Conservation (phyloP, 257 asterid species). For the Orobanche coerulescens region DNA sequence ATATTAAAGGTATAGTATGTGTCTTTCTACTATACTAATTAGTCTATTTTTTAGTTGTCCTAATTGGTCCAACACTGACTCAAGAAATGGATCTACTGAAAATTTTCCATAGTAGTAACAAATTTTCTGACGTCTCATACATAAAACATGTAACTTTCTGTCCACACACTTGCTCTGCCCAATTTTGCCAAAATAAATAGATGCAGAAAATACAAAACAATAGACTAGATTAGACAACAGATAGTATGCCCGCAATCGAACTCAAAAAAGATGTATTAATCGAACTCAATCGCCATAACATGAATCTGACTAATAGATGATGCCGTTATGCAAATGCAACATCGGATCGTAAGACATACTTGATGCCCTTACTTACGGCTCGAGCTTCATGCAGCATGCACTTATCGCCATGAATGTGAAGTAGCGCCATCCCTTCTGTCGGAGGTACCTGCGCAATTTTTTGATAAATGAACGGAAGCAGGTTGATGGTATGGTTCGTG, state of each 20-base stretch:
- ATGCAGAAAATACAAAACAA: not conserved
- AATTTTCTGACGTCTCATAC: too few species aligned
- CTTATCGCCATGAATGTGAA: constrained; percentile 87
- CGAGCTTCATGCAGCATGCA: constrained; percentile 93
- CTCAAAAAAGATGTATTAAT: not conserved
- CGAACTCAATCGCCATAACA: not conserved
- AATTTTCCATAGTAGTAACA: too few species aligned
- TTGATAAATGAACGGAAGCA: too few species aligned
- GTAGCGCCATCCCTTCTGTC: constrained; percentile 80
- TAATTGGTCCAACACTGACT: too few species aligned
- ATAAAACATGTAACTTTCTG: too few species aligned
- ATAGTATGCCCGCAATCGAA: not conserved
- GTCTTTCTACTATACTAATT: too few species aligned
- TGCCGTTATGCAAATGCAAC: constrained; percentile 39
- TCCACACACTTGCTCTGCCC: too few species aligned
- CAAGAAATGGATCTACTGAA: too few species aligned
- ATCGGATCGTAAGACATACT: constrained; percentile 78
- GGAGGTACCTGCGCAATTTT: constrained; percentile 58
- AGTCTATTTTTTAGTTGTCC: too few species aligned
- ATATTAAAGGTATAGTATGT: too few species aligned
- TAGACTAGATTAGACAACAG: not conserved
- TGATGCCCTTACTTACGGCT: constrained; percentile 66
- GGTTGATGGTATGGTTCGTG: too few species aligned
- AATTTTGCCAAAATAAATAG: not conserved
- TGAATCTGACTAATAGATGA: not conserved